Evolutionary conservation across 2,329 filamentous ascomycete species (phyloP).

Genomic region (Ophiocordyceps robertsii): DNA sequence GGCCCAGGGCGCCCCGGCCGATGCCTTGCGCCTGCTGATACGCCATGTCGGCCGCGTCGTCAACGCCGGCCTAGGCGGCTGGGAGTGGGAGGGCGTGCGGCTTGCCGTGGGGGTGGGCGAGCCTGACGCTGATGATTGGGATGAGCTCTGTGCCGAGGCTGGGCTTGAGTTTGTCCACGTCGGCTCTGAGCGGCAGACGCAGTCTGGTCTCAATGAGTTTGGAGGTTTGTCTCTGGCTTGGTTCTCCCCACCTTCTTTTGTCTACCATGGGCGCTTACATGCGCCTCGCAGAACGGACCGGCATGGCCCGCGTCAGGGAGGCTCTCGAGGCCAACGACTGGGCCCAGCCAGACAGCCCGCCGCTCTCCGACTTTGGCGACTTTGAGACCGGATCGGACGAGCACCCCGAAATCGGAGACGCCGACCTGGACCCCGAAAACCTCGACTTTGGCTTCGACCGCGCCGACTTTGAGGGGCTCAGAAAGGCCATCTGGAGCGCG

Average conservation of each 20-base stretch:
- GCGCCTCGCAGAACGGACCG: slow-evolving; percentile 37
- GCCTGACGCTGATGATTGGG: slow-evolving; percentile 42
- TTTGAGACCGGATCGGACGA: slow-evolving; percentile 7
- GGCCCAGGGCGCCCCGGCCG: background rate
- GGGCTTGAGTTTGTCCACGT: slow-evolving; percentile 52
- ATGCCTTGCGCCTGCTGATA: slow-evolving; percentile 28
- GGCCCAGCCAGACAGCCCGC: slow-evolving; percentile 24
- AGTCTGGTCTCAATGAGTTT: slow-evolving; percentile 38
- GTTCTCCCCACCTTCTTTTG: background rate
- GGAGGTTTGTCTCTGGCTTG: slow-evolving; percentile 27
- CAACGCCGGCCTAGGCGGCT: slow-evolving; percentile 42
- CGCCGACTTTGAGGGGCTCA: slow-evolving; percentile 38
- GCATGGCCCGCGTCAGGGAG: slow-evolving; percentile 44
- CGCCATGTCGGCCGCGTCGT: slow-evolving; percentile 40
- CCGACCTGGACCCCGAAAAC: slow-evolving; percentile 27
- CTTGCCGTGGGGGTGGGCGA: slow-evolving; percentile 44
- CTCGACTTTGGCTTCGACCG: slow-evolving; percentile 39
- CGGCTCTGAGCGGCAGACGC: slow-evolving; percentile 20
- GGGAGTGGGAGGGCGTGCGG: slow-evolving; percentile 50
- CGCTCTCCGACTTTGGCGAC: slow-evolving; percentile 6
- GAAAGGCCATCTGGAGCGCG: slow-evolving; percentile 34
- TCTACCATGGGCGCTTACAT: background rate
- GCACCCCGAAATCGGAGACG: background rate
- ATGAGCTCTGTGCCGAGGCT: slow-evolving; percentile 41
- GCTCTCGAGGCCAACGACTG: slow-evolving; percentile 56